Evolutionary conservation across 2,329 filamentous ascomycete species (phyloP), one percentile per base, ranked within the genome.

Genomic region (Aspergillus nomiae): DNA sequence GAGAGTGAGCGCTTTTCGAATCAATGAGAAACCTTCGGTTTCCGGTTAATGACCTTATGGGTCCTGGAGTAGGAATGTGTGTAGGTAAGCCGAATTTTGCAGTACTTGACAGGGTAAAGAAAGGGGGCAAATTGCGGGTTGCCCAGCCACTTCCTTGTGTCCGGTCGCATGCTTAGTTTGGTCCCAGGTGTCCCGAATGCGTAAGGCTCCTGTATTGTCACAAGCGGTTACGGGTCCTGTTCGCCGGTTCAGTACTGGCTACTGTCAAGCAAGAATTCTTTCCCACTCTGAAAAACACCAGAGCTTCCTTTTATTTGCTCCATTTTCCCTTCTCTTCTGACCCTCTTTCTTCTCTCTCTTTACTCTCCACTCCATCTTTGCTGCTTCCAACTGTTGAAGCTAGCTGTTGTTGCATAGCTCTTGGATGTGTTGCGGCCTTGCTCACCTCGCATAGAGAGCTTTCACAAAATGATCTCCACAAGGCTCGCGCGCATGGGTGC

Each of bases 381-480:
- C 59, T 76, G 61, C 75, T 76, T 76, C 75, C 71, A 74, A 70
- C 73, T 73, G 73, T 70, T 76, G 75, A 76, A 75, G 74, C 73
- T 77, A 65, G 69, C 68, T 71, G 71, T 73, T 28, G 26, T 28
- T 28, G 26, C 5, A 4, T 28, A 28, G 26, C 26, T 69, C 63
- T 76, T 78, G 72, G 71, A 78, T 78, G 78, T 74, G 74, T 73
- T 71, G 72, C 71, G 68, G 71, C 68, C 67, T 67, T 74, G 73
- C 70, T 69, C 71, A 71, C 69, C 72, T 74, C 70, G 71, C 70
- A 72, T 75, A 78, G 75, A 76, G 75, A 77, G 72, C 75, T 73
- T 73, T 69, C 75, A 81, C 75, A 81, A 73, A 71, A 82, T 82
- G 80, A 79, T 82, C 73, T 79, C 80, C 71, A 76, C 79, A 69